These are phyloP conservation scores for Chaetomium globosum DNA, from an alignment of 2,329 filamentous ascomycete genomes.

Conservation along the genomic window DNA sequence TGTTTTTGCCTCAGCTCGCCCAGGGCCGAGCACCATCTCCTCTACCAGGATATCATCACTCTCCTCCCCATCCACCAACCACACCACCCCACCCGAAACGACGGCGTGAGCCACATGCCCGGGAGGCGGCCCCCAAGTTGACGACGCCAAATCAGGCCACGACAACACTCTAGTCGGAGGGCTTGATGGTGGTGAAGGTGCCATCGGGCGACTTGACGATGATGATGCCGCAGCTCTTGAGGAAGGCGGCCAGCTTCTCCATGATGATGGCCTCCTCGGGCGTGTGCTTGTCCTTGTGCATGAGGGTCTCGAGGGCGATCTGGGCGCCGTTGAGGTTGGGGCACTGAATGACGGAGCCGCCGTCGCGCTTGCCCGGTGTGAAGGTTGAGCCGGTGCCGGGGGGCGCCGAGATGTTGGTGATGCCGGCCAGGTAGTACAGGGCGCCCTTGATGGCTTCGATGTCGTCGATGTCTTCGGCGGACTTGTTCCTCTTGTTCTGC, in stretches of 20 bases:
- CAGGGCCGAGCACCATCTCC: slow-evolving; percentile 1
- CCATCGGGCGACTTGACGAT: slow-evolving; percentile 43
- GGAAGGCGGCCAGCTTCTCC: slow-evolving; percentile 34
- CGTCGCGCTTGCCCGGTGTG: slow-evolving; percentile 35
- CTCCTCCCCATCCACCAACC: neutral
- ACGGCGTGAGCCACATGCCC: slow-evolving; percentile 31
- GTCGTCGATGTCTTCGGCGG: slow-evolving; percentile 28
- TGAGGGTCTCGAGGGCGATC: slow-evolving; percentile 31
- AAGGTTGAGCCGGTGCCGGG: slow-evolving; percentile 33
- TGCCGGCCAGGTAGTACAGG: slow-evolving; percentile 33
- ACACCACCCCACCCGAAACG: slow-evolving; percentile 17
- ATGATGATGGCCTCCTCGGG: slow-evolving; percentile 31
- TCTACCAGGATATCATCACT: neutral
- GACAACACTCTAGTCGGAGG: slow-evolving; percentile 35
- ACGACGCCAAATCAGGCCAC: slow-evolving; percentile 31
- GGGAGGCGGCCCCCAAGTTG: slow-evolving; percentile 34
- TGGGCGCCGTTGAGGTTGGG: slow-evolving; percentile 76
- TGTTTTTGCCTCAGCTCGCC: neutral
- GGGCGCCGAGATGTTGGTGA: slow-evolving; percentile 33
- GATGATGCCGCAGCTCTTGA: slow-evolving; percentile 43
- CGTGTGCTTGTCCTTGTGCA: slow-evolving; percentile 31
- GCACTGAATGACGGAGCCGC: slow-evolving; percentile 51
- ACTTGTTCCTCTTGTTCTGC: slow-evolving; percentile 37
- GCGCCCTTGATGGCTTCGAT: slow-evolving; percentile 34
- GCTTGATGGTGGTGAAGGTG: slow-evolving; percentile 42